Evolutionary conservation across 306 rosid species (phyloP), one percentile per base, ranked within the genome.

Genomic region (Malus sieversii): DNA sequence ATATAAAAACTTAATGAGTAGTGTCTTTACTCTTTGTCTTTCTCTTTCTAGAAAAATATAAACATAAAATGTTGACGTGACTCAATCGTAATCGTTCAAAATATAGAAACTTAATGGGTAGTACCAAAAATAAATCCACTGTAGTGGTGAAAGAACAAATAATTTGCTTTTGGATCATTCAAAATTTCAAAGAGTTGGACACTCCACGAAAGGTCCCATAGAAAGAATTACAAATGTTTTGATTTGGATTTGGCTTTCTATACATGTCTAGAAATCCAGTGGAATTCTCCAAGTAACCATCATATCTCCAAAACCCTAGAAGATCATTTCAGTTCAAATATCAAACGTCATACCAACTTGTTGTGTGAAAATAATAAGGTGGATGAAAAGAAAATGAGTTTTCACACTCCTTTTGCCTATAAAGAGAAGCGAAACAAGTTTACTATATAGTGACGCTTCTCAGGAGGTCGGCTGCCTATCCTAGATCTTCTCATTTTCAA

Each of bases 371-470:
- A 6, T 19, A 1, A 23, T 33, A 8, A 16, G 15, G 25, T 32
- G 45, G 20, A 16, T 8, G 22, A 27, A 27, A 13, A 27, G 38
- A 61, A 11, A 13, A 27, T 10, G 30, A 23, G 64, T 23, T n/a
- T 48, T 10, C 64, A 59, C 32, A 22, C 32, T 23, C 32, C 64
- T 48, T 1, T 4, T 48, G 3, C 0, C 1, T 15, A 48, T 15
- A 48, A 16, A 51, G 18, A 16, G 55, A 51, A 51, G 20, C 2
- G 1, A 48, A 48, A 15, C 55, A 5, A 5, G 3, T 51, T 51
- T 51, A 51, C 20, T 51, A 0, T 0, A 15, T 5, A 2, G 0
- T 16, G 8, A 16, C 1, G 1, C 8, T 52, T 16, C 0, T 4
- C 0, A 52, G 9, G 59, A 52, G 22, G 59, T 46, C 0, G 16